Base-by-base conservation (phyloP, 129 eudicot genomes). In the Arctium minus region DNA sequence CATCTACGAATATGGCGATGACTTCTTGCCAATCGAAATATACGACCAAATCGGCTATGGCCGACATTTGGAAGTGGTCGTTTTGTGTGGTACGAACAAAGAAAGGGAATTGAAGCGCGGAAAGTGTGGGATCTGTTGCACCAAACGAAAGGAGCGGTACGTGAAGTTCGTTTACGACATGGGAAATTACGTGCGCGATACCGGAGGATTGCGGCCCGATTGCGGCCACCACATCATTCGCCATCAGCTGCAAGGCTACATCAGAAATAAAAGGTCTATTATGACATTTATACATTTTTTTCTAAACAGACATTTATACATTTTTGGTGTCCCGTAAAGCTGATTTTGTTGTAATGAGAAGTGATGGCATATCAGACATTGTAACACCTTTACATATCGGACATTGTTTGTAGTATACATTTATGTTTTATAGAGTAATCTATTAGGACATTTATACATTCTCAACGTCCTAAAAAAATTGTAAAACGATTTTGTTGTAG, bases 131-230 rank as follows among this genome's bases (percentile, higher is more conserved):
- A 60, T 96, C 99, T 22, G 99, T 96, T 5, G 98, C 99, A 0
- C 88, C 96, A 72, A 96, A 91, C 8, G 99, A 93, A 50, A 96
- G 87, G 53, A 93, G 92, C 6, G 99, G 99, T 22, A 96, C 90
- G 36, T 87, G 94, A 81, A 96, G 97, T 80, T 93, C 99, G 56
- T 88, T 88, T 39, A 88, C 90, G 0, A 93, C 90, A 70, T 89
- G 90, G 72, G 99, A 91, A 38, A 93, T 93, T 4, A 86, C 81
- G 48, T 96, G 99, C 17, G 98, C 98, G 48, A 96, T 96, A 50
- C 99, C 99, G 29, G 99, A 96, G 40, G 99, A 93, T 62, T 96
- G 98, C 72, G 99, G 99, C 17, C 99, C 99, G 27, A 96, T 88
- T 80, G 89, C 95, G 67, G 94, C 97, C 37, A 94, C 88, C 29